Conservation (phyloP, 2,329 filamentous ascomycete species). For the Fusarium sp. region DNA sequence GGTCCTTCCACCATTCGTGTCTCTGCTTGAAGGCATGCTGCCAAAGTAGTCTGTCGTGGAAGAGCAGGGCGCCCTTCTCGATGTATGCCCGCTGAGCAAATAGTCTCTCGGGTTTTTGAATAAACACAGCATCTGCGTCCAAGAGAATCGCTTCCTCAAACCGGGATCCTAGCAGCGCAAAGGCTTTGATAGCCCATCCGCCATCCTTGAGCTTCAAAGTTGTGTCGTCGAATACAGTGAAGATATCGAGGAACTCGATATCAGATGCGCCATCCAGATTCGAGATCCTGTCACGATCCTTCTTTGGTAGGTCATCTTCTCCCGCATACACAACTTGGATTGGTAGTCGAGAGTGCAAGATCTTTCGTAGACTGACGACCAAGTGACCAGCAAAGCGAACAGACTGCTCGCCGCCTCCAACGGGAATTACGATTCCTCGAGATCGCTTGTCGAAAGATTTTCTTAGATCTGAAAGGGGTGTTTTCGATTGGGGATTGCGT, state of each 20-base stretch:
- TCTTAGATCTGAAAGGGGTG: constrained; percentile 45
- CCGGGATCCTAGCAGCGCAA: constrained; percentile 52
- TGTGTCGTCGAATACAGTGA: constrained; percentile 50
- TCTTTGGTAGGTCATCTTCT: constrained; percentile 47
- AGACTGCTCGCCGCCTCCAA: constrained; percentile 41
- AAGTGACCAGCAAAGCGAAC: constrained; percentile 52
- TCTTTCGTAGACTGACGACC: constrained; percentile 47
- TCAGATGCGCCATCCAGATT: constrained; percentile 16
- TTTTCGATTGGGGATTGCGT: neutral
- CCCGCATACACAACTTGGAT: constrained; percentile 54
- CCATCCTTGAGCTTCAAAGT: constrained; percentile 47
- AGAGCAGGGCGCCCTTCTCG: constrained; percentile 53
- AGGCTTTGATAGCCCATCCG: constrained; percentile 56
- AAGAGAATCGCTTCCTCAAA: constrained; percentile 55
- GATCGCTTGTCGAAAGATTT: constrained; percentile 7
- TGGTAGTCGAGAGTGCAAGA: constrained; percentile 47
- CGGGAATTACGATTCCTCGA: constrained; percentile 52
- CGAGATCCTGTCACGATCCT: constrained; percentile 41
- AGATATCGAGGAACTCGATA: constrained; percentile 51
- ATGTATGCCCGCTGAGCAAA: constrained; percentile 48
- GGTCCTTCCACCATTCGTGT: constrained; percentile 53
- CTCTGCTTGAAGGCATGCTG: constrained; percentile 50
- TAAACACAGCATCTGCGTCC: constrained; percentile 55
- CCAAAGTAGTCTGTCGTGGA: constrained; percentile 56
- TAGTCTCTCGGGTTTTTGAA: constrained; percentile 52